These are phyloP conservation scores for Umbelopsis sp. DNA, from an alignment of 371 early-diverging fungal genomes.

Conservation along the genomic window DNA sequence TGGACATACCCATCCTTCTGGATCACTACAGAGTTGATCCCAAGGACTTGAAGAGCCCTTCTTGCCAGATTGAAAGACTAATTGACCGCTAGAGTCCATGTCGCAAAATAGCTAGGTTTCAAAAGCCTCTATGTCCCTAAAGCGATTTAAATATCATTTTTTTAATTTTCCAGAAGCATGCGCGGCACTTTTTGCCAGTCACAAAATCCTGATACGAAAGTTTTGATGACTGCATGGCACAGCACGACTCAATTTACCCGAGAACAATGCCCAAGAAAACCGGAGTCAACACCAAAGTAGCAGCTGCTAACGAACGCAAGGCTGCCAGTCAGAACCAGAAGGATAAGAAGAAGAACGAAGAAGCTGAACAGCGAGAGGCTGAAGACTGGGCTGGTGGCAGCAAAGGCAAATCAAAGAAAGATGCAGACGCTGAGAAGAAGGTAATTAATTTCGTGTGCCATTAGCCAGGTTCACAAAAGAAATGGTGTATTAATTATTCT, in stretches of 20 bases:
- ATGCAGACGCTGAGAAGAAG: constrained; percentile 71
- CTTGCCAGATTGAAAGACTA: constrained; percentile 21
- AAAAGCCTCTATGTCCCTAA: background rate
- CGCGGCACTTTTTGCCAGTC: background rate
- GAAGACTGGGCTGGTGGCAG: constrained; percentile 73
- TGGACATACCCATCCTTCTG: constrained; percentile 26
- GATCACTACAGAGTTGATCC: constrained; percentile 33
- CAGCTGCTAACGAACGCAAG: constrained; percentile 76
- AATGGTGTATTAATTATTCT: background rate
- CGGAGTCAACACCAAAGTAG: constrained; percentile 48
- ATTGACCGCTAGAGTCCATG: constrained; percentile 29
- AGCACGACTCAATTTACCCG: too few relatives aligned
- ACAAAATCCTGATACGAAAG: too few relatives aligned
- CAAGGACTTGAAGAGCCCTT: constrained; percentile 20
- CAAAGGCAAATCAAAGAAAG: constrained; percentile 71
- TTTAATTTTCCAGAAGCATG: background rate
- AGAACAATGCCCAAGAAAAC: constrained; percentile 40
- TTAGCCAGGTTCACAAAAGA: background rate
- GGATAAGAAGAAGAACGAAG: constrained; percentile 54
- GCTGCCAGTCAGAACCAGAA: constrained; percentile 68
- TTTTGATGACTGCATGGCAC: too few relatives aligned
- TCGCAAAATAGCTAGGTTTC: constrained; percentile 14
- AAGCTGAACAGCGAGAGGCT: constrained; percentile 60
- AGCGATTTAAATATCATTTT: background rate
- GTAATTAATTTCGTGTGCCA: constrained; percentile 29